These are phyloP conservation scores for Exophiala sp. DNA, from an alignment of 2,329 filamentous ascomycete species.

Conservation along the genomic window DNA sequence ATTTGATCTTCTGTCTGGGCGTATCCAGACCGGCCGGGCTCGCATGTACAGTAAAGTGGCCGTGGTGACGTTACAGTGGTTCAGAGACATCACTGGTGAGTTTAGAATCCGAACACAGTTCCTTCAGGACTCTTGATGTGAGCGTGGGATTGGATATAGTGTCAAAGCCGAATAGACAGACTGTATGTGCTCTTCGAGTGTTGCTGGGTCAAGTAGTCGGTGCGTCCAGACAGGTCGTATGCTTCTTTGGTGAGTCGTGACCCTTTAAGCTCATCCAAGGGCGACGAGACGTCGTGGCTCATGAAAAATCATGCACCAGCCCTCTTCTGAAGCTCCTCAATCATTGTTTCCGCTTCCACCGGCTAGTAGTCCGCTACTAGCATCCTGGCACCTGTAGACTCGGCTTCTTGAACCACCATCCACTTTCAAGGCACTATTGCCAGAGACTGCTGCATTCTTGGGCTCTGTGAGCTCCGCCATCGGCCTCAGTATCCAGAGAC, in stretches of 20 bases:
- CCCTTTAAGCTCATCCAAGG: conserved; percentile 14
- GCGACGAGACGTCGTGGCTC: conserved; percentile 28
- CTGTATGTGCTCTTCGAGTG: conserved; percentile 32
- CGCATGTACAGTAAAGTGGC: conserved; percentile 37
- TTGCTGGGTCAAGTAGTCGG: conserved; percentile 38
- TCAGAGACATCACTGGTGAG: conserved; percentile 40
- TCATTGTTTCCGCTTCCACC: no score
- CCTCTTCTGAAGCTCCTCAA: conserved; percentile 11
- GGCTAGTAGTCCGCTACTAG: conserved; percentile 29
- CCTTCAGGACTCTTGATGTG: conserved; percentile 29
- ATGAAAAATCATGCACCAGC: conserved; percentile 30
- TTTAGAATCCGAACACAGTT: conserved; percentile 27
- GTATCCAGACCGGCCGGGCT: no score
- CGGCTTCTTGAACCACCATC: conserved; percentile 27
- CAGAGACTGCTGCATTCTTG: conserved; percentile 30
- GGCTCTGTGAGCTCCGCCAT: conserved; percentile 31
- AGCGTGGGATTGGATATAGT: not conserved
- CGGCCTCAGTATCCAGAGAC: conserved; percentile 27
- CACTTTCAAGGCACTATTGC: conserved; percentile 8
- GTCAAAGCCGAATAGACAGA: no score
- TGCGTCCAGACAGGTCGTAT: conserved; percentile 22
- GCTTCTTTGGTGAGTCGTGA: conserved; percentile 14
- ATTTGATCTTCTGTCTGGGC: no score
- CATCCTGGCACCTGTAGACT: conserved; percentile 26
- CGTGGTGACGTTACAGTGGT: conserved; percentile 34